Evolutionary conservation across 805 yeast genomes (phyloP).

Genomic region (Spathaspora sp.): DNA sequence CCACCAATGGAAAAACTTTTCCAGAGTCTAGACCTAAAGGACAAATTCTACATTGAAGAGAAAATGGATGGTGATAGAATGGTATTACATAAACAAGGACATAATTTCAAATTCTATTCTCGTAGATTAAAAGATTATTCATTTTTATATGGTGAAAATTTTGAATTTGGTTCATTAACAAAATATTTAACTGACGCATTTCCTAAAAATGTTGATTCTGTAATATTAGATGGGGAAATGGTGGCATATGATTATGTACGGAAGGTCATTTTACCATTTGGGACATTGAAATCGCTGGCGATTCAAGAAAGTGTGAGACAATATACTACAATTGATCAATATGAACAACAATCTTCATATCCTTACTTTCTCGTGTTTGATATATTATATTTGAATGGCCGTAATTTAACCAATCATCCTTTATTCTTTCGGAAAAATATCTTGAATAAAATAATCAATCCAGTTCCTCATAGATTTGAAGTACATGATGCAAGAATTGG

Average conservation of each 20-base stretch:
- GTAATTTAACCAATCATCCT: slow-evolving; percentile 51
- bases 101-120: slow-evolving; percentile 49
- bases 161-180: slow-evolving; percentile 51
- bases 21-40: slow-evolving; percentile 10
- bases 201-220: slow-evolving; percentile 30
- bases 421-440: slow-evolving; percentile 54
- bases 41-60: slow-evolving; percentile 71
- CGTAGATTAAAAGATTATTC: slow-evolving; percentile 75
- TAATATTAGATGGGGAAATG: slow-evolving; percentile 88
- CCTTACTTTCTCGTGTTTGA: slow-evolving; percentile 73
- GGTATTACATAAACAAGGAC: slow-evolving; percentile 60
- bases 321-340: slow-evolving; percentile 32
- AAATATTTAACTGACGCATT: slow-evolving; percentile 43
- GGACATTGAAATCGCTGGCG: slow-evolving; percentile 72
- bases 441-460: slow-evolving; percentile 42
- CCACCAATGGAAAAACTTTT: slow-evolving; percentile 15
- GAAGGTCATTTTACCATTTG: slow-evolving; percentile 67
- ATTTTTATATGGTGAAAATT: slow-evolving; percentile 57
- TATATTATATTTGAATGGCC: slow-evolving; percentile 65
- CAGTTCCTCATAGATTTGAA: slow-evolving; percentile 48
- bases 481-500: slow-evolving; percentile 41
- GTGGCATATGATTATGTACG: slow-evolving; percentile 72
- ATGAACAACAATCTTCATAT: slow-evolving; percentile 29
- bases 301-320: slow-evolving; percentile 45
- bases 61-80: slow-evolving; percentile 93